Evolutionary conservation across 768 basidiomycete genomes (phyloP).

Genomic region (Leucosporidium creatinivorum): DNA sequence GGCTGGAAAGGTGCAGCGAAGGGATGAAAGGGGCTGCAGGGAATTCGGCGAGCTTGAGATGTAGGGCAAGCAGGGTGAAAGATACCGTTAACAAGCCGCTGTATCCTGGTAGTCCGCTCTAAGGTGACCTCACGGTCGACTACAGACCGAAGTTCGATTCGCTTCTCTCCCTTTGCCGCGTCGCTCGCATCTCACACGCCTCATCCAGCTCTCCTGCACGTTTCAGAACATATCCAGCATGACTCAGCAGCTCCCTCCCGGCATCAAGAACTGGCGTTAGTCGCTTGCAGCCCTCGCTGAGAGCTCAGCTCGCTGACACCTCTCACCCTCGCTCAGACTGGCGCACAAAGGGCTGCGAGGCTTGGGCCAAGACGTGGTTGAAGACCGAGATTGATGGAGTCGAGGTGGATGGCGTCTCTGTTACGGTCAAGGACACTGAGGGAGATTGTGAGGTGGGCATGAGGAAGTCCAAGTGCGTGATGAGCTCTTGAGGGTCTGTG

Average conservation of each 20-base stretch:
- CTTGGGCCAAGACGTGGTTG: constrained; percentile 34
- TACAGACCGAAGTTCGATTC: no score
- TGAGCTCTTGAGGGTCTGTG: no score
- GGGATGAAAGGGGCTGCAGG: no score
- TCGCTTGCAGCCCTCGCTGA: neutral
- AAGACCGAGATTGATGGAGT: constrained; percentile 13
- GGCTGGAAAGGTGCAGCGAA: no score
- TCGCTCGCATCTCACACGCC: neutral
- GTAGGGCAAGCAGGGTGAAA: no score
- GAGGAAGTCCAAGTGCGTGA: constrained; percentile 22
- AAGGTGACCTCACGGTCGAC: no score
- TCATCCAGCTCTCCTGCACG: constrained; percentile 30
- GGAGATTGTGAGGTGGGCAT: constrained; percentile 35
- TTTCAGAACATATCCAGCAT: neutral
- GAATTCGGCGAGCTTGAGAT: no score
- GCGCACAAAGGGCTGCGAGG: constrained; percentile 31
- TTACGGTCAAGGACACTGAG: constrained; percentile 32
- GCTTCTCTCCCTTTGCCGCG: no score
- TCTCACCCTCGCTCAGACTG: constrained; percentile 17
- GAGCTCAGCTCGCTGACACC: neutral
- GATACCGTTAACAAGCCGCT: no score
- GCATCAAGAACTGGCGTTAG: constrained; percentile 32
- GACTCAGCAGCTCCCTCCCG: constrained; percentile 8
- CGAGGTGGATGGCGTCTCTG: constrained; percentile 22
- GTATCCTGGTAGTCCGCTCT: no score